Evolutionary conservation across 2,329 filamentous ascomycete genomes (phyloP).

Genomic region (Orbilia brochopaga): DNA sequence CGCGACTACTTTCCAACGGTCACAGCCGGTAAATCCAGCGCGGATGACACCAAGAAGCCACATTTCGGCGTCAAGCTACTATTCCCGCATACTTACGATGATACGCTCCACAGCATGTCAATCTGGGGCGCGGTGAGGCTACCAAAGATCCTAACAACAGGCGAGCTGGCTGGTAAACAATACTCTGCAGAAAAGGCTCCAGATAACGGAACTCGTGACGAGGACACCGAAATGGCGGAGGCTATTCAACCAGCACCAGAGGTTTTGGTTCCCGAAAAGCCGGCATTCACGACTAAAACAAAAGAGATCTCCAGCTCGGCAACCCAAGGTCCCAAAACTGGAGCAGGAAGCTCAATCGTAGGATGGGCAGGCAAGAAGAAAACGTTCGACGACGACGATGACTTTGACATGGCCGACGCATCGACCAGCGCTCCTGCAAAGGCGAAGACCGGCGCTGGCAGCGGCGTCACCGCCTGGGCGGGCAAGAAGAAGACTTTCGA

Average conservation of each 20-base stretch:
- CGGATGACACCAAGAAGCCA: neutral
- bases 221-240: slow-evolving; percentile 57
- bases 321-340: slow-evolving; percentile 14
- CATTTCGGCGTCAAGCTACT: slow-evolving; percentile 7
- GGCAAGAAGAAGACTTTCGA: slow-evolving; percentile 50
- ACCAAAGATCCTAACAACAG: slow-evolving; percentile 33
- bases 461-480: slow-evolving; percentile 45
- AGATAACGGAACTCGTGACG: slow-evolving; percentile 53
- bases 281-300: neutral
- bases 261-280: slow-evolving; percentile 16
- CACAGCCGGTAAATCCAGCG: neutral
- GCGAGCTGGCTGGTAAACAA: slow-evolving; percentile 21
- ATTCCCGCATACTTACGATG: slow-evolving; percentile 41
- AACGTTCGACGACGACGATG: slow-evolving; percentile 28
- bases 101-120: slow-evolving; percentile 20
- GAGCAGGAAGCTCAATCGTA: slow-evolving; percentile 39
- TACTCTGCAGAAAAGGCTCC: slow-evolving; percentile 40
- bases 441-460: slow-evolving; percentile 40
- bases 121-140: slow-evolving; percentile 32
- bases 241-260: slow-evolving; percentile 11
- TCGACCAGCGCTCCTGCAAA: slow-evolving; percentile 9
- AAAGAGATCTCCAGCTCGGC: neutral
- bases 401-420: slow-evolving; percentile 26
- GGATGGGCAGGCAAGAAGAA: slow-evolving; percentile 46
- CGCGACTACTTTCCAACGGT: slow-evolving; percentile 34